phyloP scores from a whole-genome alignment of 2,329 filamentous ascomycete genomes.

The Clonostachys chloroleuca region DNA sequence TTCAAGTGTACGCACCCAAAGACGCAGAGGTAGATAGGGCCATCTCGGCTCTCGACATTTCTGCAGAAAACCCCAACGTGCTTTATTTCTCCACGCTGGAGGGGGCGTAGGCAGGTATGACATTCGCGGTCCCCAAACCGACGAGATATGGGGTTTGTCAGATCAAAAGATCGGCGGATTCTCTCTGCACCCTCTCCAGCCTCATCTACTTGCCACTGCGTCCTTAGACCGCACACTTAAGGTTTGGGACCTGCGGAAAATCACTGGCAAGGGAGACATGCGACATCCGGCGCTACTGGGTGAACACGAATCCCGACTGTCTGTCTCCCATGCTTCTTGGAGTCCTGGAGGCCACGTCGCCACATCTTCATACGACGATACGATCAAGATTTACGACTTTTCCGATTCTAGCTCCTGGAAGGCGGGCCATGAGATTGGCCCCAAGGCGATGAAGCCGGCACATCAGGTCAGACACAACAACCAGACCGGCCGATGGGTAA shows the following conservation, averaged over 20 bases:
- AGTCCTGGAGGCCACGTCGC: slow-evolving; percentile 80
- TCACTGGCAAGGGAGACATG: slow-evolving; percentile 57
- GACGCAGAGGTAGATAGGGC: slow-evolving; percentile 69
- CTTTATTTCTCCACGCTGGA: slow-evolving; percentile 86
- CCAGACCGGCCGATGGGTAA: slow-evolving; percentile 93
- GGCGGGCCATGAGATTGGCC: slow-evolving; percentile 50
- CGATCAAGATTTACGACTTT: slow-evolving; percentile 87
- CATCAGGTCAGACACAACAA: slow-evolving; percentile 81
- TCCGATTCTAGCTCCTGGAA: slow-evolving; percentile 55
- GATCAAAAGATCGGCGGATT: slow-evolving; percentile 98
- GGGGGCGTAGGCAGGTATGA: slow-evolving; percentile 77
- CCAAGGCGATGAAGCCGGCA: slow-evolving; percentile 63
- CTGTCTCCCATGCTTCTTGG: slow-evolving; percentile 91
- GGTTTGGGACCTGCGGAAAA: slow-evolving; percentile 87
- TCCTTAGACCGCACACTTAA: slow-evolving; percentile 86
- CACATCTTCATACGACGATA: slow-evolving; percentile 92
- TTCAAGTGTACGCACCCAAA: slow-evolving; percentile 75
- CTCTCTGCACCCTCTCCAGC: slow-evolving; percentile 71
- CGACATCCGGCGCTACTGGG: slow-evolving; percentile 67
- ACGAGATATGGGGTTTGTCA: slow-evolving; percentile 69
- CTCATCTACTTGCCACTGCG: slow-evolving; percentile 83
- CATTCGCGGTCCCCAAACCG: slow-evolving; percentile 52
- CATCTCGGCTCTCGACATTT: slow-evolving; percentile 81
- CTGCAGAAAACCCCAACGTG: slow-evolving; percentile 62
- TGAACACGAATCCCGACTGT: slow-evolving; percentile 77